Base-by-base conservation (phyloP, 257 asterid species). In the Cinchona pubescens region DNA sequence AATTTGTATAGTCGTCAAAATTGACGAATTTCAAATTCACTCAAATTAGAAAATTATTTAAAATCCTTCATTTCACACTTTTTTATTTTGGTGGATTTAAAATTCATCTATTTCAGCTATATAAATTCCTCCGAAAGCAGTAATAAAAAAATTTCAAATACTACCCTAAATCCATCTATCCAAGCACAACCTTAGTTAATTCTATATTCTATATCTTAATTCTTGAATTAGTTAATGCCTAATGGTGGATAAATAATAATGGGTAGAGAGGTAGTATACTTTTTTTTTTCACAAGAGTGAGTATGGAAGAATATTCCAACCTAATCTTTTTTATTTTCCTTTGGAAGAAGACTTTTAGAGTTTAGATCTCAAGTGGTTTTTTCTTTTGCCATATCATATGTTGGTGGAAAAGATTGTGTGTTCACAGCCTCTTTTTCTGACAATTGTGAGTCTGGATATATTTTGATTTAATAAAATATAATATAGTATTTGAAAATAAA, bases 371-470 rank as follows among this genome's bases (percentile, higher is more conserved):
- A 7, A 73, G 66, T 72, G 51, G 25, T 51, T 40, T 68, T 72
- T 69, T 43, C 8, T 42, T 69, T 69, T 45, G 80, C 71, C 71
- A 46, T 69, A 69, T 45, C 71, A 46, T 69, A 69, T 45, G 21
- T 69, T 60, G 72, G 74, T 62, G 43, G 67, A 55, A 78, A 34
- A 59, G 23, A 38, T 75, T 55, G 27, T 1, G 29, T 40, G n/a
- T 35, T 66, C 35, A 21, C 34, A 45, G 82, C 85, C 46, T 70
- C 82, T 70, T 82, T 82, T 78, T 58, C 76, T 78, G 80, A 78
- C 85, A 58, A 69, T 18, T 64, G 38, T 59, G 55, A n/a, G 37
- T 23, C 5, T 70, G 65, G 34, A 45, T 29, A 15, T 60, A 5
- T 67, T n/a, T n/a, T 76, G 75, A 67, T 69, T 76, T 21, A 45